A percentile compares a stretch with the other conserved stretches of the same genome.
Conservation (phyloP, 345 rosid genomes). For the Lumnitzera littorea region DNA sequence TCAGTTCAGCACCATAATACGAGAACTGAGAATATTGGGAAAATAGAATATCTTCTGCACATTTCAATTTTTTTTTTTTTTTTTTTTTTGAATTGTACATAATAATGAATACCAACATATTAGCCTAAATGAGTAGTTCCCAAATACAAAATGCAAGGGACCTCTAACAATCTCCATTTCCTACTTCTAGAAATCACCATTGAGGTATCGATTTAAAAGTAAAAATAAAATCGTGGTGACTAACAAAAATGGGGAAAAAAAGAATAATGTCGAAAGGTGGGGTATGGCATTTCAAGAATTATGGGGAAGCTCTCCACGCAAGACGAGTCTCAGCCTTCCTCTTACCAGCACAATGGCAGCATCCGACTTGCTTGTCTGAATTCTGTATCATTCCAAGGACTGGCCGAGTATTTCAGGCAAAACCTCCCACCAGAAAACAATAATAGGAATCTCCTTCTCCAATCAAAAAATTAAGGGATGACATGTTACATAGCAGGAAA, state of each 20-base stretch:
- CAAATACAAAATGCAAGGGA: conserved; percentile 32
- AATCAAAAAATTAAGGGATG: conserved; percentile 21
- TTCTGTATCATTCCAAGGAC: conserved; percentile 23
- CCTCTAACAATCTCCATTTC: conserved; percentile 38
- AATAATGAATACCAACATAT: conserved; percentile 22
- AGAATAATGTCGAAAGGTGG: neutral
- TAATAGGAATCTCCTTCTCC: conserved; percentile 25
- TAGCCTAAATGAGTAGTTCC: conserved; percentile 30
- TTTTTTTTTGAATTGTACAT: conserved; percentile 21
- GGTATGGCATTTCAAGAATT: too few species aligned
- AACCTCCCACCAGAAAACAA: conserved; percentile 9
- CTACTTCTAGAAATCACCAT: conserved; percentile 40
- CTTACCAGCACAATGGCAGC: conserved; percentile 20
- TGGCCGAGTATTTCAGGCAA: conserved; percentile 9
- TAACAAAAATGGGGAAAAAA: conserved; percentile 15
- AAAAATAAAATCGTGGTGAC: conserved; percentile 13
- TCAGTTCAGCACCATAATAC: too few species aligned
- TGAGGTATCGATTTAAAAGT: conserved; percentile 12
- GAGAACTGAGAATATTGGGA: neutral
- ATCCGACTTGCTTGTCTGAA: conserved; percentile 8
- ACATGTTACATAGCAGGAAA: conserved; percentile 39
- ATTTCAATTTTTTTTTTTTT: conserved; percentile 35
- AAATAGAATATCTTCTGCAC: conserved; percentile 38
- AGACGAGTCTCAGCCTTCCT: conserved; percentile 18
- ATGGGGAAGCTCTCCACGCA: neutral